A percentile compares a stretch with the other conserved stretches of the same genome.
Conservation (phyloP, 169 alveolate species). For the Plasmodium reichenowi region DNA sequence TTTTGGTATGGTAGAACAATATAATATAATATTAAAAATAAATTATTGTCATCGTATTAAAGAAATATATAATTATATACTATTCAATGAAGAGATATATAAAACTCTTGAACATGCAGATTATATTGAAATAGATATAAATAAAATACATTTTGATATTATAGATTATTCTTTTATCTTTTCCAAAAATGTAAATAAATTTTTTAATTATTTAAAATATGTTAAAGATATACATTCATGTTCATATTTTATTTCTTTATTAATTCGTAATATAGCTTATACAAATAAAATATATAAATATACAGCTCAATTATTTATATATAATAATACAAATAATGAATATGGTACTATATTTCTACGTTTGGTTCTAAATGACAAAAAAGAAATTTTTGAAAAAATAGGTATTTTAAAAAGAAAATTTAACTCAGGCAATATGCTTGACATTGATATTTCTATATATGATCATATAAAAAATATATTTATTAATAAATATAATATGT, state of each 20-base stretch:
- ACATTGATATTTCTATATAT: conserved; percentile 10
- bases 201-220: conserved; percentile 19
- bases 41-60: conserved; percentile 20
- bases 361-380: background rate
- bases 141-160: conserved; percentile 42
- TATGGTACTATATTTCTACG: conserved; percentile 18
- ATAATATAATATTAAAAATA: conserved; percentile 30
- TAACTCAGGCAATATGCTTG: conserved; percentile 1
- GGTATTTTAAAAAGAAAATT: too few species aligned
- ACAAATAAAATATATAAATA: conserved; percentile 39
- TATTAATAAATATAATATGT: conserved; percentile 12
- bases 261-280: conserved; percentile 24
- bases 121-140: conserved; percentile 35
- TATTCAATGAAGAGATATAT: conserved; percentile 37
- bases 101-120: conserved; percentile 22
- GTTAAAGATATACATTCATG: conserved; percentile 42
- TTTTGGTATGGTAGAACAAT: conserved; percentile 21
- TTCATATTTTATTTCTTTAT: conserved; percentile 33
- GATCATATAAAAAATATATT: conserved; percentile 39
- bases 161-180: conserved; percentile 32
- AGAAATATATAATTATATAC: conserved; percentile 16
- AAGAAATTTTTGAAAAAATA: conserved; percentile 7
- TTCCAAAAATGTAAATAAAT: conserved; percentile 14
- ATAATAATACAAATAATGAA: conserved; percentile 27
- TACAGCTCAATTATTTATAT: conserved; percentile 40